Evolutionary conservation across 306 rosid genomes (phyloP).

Genomic region (Ochetophila trinervis): DNA sequence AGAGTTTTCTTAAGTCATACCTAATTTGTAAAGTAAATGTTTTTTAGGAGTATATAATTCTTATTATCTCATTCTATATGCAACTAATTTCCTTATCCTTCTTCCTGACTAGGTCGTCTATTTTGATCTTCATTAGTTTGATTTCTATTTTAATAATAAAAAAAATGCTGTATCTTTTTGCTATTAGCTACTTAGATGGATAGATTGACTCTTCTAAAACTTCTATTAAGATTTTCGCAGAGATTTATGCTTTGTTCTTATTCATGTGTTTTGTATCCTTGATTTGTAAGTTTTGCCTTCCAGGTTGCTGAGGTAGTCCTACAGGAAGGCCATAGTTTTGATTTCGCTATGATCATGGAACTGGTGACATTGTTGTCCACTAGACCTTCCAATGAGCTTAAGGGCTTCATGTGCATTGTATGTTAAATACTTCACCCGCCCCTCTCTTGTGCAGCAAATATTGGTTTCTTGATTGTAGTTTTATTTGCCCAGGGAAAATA

Average conservation of each 20-base stretch:
- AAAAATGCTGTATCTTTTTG: not conserved
- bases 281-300: slow-evolving; percentile 32
- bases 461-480: slow-evolving; percentile 27
- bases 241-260: not conserved
- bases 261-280: not conserved
- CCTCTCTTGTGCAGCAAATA: slow-evolving; percentile 23
- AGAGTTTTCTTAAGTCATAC: no score
- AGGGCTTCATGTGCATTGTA: slow-evolving; percentile 85
- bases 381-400: slow-evolving; percentile 68
- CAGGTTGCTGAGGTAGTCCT: slow-evolving; percentile 87
- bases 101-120: not conserved
- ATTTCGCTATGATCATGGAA: slow-evolving; percentile 80
- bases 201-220: not conserved
- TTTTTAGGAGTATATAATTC: no score
- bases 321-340: slow-evolving; percentile 79
- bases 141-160: no score
- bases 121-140: not conserved
- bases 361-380: slow-evolving; percentile 72
- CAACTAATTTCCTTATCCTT: not conserved
- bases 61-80: no score
- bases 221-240: slow-evolving; percentile 2
- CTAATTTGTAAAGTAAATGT: no score
- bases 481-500: not conserved
- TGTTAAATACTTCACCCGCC: slow-evolving; percentile 28
- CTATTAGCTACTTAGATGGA: not conserved